Base-by-base conservation (phyloP, 2,329 filamentous ascomycete genomes). In the Colletotrichum siamense region DNA sequence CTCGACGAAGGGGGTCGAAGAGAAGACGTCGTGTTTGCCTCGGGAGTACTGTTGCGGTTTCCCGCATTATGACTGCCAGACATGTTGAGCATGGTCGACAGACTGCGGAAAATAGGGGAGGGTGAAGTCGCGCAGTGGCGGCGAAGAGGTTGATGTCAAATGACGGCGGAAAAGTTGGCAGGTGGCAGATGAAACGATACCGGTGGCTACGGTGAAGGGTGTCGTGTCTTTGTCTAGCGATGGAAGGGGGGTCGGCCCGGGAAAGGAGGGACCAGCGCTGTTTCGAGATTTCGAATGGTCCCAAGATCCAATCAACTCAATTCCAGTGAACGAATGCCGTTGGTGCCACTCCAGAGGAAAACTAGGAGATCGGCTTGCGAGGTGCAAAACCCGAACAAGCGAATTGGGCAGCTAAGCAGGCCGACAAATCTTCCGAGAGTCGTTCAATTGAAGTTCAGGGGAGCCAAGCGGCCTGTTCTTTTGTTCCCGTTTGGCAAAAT, bases 31-130 rank as follows among this genome's bases (percentile, higher is more conserved):
- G 93, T 95, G 81, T 93, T 94, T 70, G 94, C 95, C 88, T 99
- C 97, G 71, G 97, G 97, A 62, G 96, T 99, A 90, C 96, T 99
- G 88, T 99, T 99, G 82, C 97, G 94, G 88, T 99, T 99, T 80
- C 92, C 92, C 84, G 93, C 91, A 79, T 92, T 88, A 83, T 92
- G 91, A 82, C 90, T 93, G 81, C 93, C 92, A 85, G 94, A 92
- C 91, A 93, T 92, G 78, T 89, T 91, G 87, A 89, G 85, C 89
- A 91, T 90, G 81, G 72, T 77, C 64, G 73, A 63, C 30, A 64
- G 74, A 68, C 79, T 75, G 72, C 62, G 69, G 77, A 69, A 75
- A 75, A 49, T 26, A 44, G 64, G 52, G 34, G 64, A 72, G 57
- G 65, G 65, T 61, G 55, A 24, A 55, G 44, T 72, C n/a, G 44